These are phyloP conservation scores for Paecilomyces formosus DNA, from an alignment of 2,329 filamentous ascomycete genomes.

Conservation along the genomic window DNA sequence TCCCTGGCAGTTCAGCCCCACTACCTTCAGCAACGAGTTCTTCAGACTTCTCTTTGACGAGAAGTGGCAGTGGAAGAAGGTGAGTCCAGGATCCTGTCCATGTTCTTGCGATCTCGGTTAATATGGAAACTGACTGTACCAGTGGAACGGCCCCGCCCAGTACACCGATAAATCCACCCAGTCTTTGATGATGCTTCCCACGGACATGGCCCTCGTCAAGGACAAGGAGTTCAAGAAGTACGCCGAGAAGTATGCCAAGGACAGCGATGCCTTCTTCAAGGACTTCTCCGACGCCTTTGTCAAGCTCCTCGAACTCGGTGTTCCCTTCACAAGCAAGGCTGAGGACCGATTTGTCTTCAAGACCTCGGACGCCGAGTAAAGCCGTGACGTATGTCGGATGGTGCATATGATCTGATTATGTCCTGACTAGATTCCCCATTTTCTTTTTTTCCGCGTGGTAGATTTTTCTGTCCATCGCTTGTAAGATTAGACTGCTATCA, in stretches of 20 bases:
- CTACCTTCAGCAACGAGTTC: slow-evolving; percentile 89
- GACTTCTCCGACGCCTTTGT: slow-evolving; percentile 74
- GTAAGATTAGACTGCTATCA: slow-evolving; percentile 1
- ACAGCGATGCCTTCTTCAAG: slow-evolving; percentile 86
- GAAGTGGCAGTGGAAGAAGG: slow-evolving; percentile 83
- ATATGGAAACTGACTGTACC: background rate
- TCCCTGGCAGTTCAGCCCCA: slow-evolving; percentile 88
- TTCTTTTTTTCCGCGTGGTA: background rate
- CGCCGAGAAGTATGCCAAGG: slow-evolving; percentile 83
- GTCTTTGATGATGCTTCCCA: slow-evolving; percentile 93
- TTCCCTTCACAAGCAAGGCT: slow-evolving; percentile 69
- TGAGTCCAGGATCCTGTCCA: slow-evolving; percentile 3
- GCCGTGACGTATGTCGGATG: slow-evolving; percentile 13
- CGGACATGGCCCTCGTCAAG: slow-evolving; percentile 78
- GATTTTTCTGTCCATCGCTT: background rate
- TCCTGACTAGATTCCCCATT: background rate
- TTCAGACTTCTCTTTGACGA: slow-evolving; percentile 80
- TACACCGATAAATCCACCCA: slow-evolving; percentile 83
- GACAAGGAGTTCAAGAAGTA: slow-evolving; percentile 78
- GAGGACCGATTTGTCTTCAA: slow-evolving; percentile 58
- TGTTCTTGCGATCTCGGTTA: background rate
- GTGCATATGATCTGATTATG: background rate
- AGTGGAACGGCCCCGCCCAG: slow-evolving; percentile 84
- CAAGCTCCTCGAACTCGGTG: slow-evolving; percentile 88
- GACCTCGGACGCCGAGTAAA: slow-evolving; percentile 25